A percentile compares a stretch with the other conserved stretches of the same genome.
Conservation (phyloP, 768 basidiomycete genomes). For the Suillus occidentalis region DNA sequence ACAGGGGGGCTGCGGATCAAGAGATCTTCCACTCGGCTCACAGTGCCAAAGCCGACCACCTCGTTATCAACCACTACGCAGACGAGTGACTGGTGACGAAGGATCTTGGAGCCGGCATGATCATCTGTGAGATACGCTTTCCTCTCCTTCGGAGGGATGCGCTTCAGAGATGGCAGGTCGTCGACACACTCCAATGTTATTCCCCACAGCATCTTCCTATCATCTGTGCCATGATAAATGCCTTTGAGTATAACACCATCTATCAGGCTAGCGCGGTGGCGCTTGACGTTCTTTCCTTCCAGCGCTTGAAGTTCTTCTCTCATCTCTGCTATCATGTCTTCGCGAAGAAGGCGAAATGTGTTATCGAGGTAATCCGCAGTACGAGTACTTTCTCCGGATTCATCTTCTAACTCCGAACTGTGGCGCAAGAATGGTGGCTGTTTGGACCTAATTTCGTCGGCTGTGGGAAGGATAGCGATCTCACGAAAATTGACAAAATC, state of each 20-base stretch:
- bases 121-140: constrained; percentile 36
- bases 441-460: constrained; percentile 47
- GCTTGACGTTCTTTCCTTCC: constrained; percentile 35
- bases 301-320: constrained; percentile 49
- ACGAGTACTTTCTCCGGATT: constrained; percentile 34
- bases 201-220: constrained; percentile 34
- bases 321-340: constrained; percentile 56
- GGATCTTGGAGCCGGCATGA: constrained; percentile 24
- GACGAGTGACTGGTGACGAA: constrained; percentile 51
- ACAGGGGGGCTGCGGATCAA: constrained; percentile 44
- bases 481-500: constrained; percentile 55
- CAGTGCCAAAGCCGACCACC: constrained; percentile 49
- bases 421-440: constrained; percentile 47
- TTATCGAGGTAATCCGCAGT: constrained; percentile 52
- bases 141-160: constrained; percentile 32
- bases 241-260: constrained; percentile 36
- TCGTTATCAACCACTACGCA: constrained; percentile 48
- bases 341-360: constrained; percentile 57
- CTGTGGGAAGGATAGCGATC: constrained; percentile 57
- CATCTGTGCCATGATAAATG: constrained; percentile 29
- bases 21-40: constrained; percentile 51
- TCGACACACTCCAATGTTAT: constrained; percentile 34
- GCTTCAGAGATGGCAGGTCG: constrained; percentile 36
- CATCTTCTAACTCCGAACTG: constrained; percentile 39
- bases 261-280: constrained; percentile 35